These are phyloP conservation scores for Aphanomyces astaci DNA, from an alignment of 352 stramenopile genomes.

Conservation along the genomic window DNA sequence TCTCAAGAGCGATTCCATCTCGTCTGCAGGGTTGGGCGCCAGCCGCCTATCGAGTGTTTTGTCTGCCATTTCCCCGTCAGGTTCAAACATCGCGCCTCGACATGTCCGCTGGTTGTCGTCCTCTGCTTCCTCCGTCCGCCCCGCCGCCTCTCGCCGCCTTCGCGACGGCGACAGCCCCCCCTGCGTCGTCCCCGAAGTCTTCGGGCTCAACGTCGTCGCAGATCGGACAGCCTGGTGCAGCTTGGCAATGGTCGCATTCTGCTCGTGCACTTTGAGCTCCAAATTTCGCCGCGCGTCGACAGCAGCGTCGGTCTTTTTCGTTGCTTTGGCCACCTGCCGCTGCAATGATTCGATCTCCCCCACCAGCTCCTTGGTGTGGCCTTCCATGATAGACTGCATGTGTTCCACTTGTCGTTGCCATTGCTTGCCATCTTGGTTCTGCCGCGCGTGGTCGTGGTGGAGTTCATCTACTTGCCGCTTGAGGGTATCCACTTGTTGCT, in stretches of 20 bases:
- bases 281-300: not conserved
- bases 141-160: no score
- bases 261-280: conserved; percentile 12
- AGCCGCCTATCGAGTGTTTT: not conserved
- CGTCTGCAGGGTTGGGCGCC: conserved; percentile 1
- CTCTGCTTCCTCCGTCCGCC: no score
- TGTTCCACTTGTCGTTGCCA: not conserved
- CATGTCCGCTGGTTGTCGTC: no score
- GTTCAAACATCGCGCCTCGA: no score
- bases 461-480: not conserved
- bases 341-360: conserved; percentile 10
- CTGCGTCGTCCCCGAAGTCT: no score
- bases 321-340: not conserved
- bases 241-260: conserved; percentile 13
- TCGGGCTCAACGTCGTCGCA: not conserved
- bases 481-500: not conserved
- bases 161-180: no score
- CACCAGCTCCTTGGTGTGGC: conserved; percentile 15
- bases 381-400: conserved; percentile 11
- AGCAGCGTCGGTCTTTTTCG: not conserved
- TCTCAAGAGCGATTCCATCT: conserved; percentile 19
- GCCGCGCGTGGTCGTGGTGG: not conserved
- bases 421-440: not conserved
- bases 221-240: not conserved
- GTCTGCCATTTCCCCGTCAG: not conserved